phyloP scores from a whole-genome alignment of 164 flowering plant genomes.

The Annona squamosa region DNA sequence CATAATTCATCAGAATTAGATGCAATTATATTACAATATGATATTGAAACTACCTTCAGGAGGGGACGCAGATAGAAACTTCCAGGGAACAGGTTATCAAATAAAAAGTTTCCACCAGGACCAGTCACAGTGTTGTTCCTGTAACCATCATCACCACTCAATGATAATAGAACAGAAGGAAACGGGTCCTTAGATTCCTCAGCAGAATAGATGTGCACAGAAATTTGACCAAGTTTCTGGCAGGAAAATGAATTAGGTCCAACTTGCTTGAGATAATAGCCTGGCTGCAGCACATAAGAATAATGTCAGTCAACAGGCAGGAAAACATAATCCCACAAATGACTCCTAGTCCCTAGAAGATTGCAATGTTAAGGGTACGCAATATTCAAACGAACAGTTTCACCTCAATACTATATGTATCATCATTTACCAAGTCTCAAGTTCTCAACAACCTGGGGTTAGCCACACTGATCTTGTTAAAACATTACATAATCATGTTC shows the following conservation, averaged over 20 bases:
- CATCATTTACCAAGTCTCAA: no score
- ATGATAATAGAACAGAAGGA: slow-evolving; percentile 80
- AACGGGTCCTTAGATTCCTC: slow-evolving; percentile 55
- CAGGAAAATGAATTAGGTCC: slow-evolving; percentile 79
- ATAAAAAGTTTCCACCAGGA: slow-evolving; percentile 65
- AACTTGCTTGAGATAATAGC: slow-evolving; percentile 67
- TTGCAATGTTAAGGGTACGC: not conserved
- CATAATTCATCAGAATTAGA: not conserved
- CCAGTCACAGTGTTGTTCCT: slow-evolving; percentile 79
- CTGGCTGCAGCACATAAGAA: slow-evolving; percentile 57
- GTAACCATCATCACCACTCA: slow-evolving; percentile 96
- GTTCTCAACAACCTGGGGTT: no score
- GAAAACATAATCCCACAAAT: not conserved
- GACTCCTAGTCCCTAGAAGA: not conserved
- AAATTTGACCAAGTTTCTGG: slow-evolving; percentile 91
- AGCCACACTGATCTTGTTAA: no score
- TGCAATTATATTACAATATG: not conserved
- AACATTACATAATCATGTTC: no score
- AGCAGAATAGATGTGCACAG: slow-evolving; percentile 48
- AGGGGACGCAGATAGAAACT: slow-evolving; percentile 92
- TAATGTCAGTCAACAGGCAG: slow-evolving; percentile 11
- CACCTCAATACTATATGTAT: not conserved
- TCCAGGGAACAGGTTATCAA: slow-evolving; percentile 87
- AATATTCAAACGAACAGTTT: not conserved
- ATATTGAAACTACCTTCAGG: slow-evolving; percentile 58